Conservation (phyloP, 2,329 filamentous ascomycete genomes). For the Sodiomyces alkalinus region DNA sequence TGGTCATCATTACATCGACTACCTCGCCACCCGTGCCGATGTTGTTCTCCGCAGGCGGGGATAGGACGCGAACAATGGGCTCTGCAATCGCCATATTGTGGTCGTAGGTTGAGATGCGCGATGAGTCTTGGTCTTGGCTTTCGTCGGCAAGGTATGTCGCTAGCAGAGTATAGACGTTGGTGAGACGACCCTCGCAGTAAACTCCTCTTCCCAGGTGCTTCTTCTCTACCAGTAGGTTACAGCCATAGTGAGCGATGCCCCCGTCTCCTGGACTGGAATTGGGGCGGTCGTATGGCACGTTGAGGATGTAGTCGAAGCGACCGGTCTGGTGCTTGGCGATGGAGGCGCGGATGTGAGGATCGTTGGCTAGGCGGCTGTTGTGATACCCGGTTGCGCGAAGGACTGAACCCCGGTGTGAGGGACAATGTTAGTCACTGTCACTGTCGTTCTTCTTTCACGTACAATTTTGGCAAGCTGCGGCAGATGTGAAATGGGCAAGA, state of each 20-base stretch:
- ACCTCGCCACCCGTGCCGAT: background rate
- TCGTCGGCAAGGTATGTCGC: slow-evolving; percentile 24
- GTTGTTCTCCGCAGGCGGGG: background rate
- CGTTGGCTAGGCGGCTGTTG: background rate
- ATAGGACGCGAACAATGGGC: slow-evolving; percentile 1
- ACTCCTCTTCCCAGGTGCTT: slow-evolving; percentile 11
- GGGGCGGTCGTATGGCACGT: slow-evolving; percentile 13
- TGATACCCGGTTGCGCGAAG: slow-evolving; percentile 1
- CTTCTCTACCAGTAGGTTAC: slow-evolving; percentile 31
- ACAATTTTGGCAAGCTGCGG: too few relatives aligned
- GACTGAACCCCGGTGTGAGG: slow-evolving; percentile 1
- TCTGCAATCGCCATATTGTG: slow-evolving; percentile 5
- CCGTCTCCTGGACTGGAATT: slow-evolving; percentile 1
- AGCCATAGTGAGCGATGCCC: slow-evolving; percentile 30
- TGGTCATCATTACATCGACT: background rate
- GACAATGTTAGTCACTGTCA: too few relatives aligned
- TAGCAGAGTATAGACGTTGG: slow-evolving; percentile 30
- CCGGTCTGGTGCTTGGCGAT: slow-evolving; percentile 28
- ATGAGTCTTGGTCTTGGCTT: too few relatives aligned
- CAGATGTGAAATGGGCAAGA: too few relatives aligned
- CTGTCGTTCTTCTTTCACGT: too few relatives aligned
- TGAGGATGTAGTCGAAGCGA: slow-evolving; percentile 35
- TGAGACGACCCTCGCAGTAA: slow-evolving; percentile 10
- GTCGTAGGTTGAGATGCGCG: too few relatives aligned
- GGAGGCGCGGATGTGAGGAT: background rate